A percentile compares a stretch with the other conserved stretches of the same genome.
phyloP scores from a whole-genome alignment of 176 grass and related monocot genomes.

The Oropetium thomaeum region DNA sequence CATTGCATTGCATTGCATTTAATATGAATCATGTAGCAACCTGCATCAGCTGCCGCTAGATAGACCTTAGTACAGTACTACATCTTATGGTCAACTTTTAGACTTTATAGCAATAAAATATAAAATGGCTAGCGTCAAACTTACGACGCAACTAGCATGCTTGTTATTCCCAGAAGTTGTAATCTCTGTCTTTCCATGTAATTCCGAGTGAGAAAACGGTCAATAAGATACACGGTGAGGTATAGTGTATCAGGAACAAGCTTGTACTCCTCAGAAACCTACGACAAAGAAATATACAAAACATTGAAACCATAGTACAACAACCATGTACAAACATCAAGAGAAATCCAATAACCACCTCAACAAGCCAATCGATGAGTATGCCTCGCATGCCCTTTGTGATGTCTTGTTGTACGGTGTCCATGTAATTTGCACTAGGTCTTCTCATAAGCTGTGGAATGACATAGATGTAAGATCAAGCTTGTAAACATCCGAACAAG shows the following conservation, averaged over 20 bases:
- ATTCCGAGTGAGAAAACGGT: constrained; percentile 60
- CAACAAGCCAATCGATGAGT: constrained; percentile 64
- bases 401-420: constrained; percentile 19
- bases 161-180: constrained; percentile 67
- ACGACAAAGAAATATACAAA: background rate
- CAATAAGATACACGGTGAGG: constrained; percentile 70
- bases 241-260: constrained; percentile 83
- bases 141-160: constrained; percentile 85
- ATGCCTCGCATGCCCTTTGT: constrained; percentile 50
- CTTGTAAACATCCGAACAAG: background rate
- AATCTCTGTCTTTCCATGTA: constrained; percentile 66
- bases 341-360: constrained; percentile 33
- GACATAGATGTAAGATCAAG: constrained; percentile 1
- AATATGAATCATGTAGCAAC: background rate
- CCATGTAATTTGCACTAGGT: constrained; percentile 25
- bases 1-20: background rate
- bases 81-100: background rate
- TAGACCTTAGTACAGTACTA: background rate
- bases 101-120: background rate
- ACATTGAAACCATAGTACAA: background rate
- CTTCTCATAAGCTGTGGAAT: constrained; percentile 41
- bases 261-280: constrained; percentile 81
- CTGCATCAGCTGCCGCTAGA: background rate
- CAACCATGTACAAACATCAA: background rate
- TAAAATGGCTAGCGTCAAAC: constrained; percentile 21